Evolutionary conservation across 208 protist genomes (phyloP).

Genomic region (Trypanosoma avium): DNA sequence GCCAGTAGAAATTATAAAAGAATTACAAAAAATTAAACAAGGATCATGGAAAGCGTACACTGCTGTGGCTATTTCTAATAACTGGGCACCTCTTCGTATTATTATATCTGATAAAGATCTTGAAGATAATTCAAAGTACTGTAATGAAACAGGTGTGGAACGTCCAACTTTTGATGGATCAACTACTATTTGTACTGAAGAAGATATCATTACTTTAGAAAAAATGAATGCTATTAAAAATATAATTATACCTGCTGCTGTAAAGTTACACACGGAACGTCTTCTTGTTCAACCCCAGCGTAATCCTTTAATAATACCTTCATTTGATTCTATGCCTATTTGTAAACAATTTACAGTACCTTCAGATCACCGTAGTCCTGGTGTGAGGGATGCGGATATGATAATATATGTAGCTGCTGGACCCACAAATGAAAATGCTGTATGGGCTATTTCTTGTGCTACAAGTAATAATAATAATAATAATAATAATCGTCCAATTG

Average conservation of each 20-base stretch:
- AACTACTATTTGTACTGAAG: background rate
- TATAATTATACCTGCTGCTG: background rate
- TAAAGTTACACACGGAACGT: background rate
- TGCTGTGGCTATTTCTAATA: too few species aligned
- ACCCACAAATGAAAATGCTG: conserved; percentile 7
- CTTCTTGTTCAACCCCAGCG: background rate
- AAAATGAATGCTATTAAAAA: background rate
- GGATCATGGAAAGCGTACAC: too few species aligned
- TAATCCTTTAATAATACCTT: background rate
- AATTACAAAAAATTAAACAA: background rate
- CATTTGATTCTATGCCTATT: background rate
- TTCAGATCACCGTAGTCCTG: background rate
- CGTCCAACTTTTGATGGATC: too few species aligned
- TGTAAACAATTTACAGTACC: conserved; percentile 20
- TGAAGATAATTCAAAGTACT: background rate
- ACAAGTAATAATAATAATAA: background rate
- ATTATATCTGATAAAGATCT: background rate
- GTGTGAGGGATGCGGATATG: conserved; percentile 16
- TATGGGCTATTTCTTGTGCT: conserved; percentile 19
- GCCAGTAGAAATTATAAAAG: conserved; percentile 1
- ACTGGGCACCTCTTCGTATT: background rate
- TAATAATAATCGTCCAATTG: conserved; percentile 1
- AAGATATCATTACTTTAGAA: background rate
- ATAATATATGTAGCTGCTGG: conserved; percentile 27
- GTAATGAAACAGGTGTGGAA: background rate